phyloP scores from a whole-genome alignment of 2,329 filamentous ascomycete genomes.

The Curvularia lunata region DNA sequence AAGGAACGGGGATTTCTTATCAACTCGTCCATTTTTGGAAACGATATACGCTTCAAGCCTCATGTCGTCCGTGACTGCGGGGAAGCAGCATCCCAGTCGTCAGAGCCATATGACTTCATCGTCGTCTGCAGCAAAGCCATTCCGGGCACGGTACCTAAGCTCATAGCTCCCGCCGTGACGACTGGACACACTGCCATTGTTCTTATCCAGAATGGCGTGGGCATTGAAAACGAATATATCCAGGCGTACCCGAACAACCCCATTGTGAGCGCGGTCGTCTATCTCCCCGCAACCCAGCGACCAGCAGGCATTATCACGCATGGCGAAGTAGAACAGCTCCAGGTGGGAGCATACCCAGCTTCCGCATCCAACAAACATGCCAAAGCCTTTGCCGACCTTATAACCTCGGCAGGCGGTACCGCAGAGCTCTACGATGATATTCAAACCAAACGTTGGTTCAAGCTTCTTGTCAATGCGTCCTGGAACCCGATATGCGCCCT shows the following conservation, averaged over 20 bases:
- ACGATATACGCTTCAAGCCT: conserved; percentile 45
- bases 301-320: conserved; percentile 57
- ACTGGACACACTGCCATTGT: conserved; percentile 59
- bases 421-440: conserved; percentile 61
- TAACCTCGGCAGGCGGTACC: conserved; percentile 54
- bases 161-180: conserved; percentile 51
- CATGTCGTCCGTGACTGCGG: conserved; percentile 44
- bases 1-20: conserved; percentile 52
- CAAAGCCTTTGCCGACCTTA: conserved; percentile 50
- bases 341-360: conserved; percentile 59
- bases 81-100: conserved; percentile 41
- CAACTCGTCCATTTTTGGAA: conserved; percentile 48
- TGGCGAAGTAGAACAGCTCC: conserved; percentile 55
- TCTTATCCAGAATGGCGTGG: conserved; percentile 67
- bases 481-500: conserved; percentile 68
- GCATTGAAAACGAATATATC: conserved; percentile 63
- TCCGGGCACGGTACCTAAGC: conserved; percentile 45
- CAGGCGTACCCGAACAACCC: conserved; percentile 58
- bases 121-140: conserved; percentile 57
- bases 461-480: conserved; percentile 65
- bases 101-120: conserved; percentile 55
- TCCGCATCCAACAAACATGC: conserved; percentile 23
- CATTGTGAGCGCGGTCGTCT: conserved; percentile 63
- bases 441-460: conserved; percentile 65
- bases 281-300: conserved; percentile 60